A percentile compares a stretch with the other conserved stretches of the same genome.
Evolutionary conservation across 176 grass and related monocot species (phyloP).

Genomic region (Triticum aestivum): IWGSC_CS_RefSeq_v2.1 NC_057798.1:80916731-80917230

Average conservation of each 20-base stretch:
- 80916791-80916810: conserved; percentile 77
- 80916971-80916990: neutral
- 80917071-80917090: conserved; percentile 91
- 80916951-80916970: neutral
- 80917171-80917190: conserved; percentile 34
- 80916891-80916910: neutral
- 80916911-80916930: neutral
- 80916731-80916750: conserved; percentile 71
- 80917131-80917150: conserved; percentile 99
- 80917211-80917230: neutral
- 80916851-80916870: neutral
- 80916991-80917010: neutral
- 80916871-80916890: neutral
- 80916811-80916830: conserved; percentile 33
- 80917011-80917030: neutral
- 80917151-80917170: conserved; percentile 99
- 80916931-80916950: neutral
- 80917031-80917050: conserved; percentile 74
- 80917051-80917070: conserved; percentile 90
- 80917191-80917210: neutral
- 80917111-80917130: conserved; percentile 82
- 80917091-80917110: conserved; percentile 96
- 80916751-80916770: conserved; percentile 98
- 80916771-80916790: conserved; percentile 92
- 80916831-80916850: neutral